phyloP scores from a whole-genome alignment of 306 rosid species.

The Trifolium pratense region DNA sequence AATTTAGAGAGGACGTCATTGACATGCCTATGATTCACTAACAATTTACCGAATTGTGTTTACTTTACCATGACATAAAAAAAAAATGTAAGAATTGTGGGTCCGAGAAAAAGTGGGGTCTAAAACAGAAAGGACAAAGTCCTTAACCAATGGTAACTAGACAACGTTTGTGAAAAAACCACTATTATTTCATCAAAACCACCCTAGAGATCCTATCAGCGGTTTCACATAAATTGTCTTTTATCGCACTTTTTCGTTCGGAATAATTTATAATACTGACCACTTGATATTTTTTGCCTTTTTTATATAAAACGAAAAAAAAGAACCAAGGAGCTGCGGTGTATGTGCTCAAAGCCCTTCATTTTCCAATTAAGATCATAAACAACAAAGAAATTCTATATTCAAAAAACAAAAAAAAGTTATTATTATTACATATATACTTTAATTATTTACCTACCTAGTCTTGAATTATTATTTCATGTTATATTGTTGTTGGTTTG shows the following conservation, averaged over 20 bases:
- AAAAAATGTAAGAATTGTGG: not conserved
- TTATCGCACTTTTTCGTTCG: not conserved
- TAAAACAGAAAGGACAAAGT: slow-evolving; percentile 12
- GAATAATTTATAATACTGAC: slow-evolving; percentile 22
- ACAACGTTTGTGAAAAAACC: slow-evolving; percentile 70
- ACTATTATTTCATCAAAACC: slow-evolving; percentile 52
- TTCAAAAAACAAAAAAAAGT: not conserved
- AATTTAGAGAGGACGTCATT: too few relatives aligned
- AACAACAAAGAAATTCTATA: not conserved
- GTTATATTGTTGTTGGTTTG: not conserved
- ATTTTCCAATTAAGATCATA: not conserved
- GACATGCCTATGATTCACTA: too few relatives aligned
- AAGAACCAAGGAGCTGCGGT: not conserved
- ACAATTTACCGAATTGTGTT: too few relatives aligned
- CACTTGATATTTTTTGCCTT: slow-evolving; percentile 21
- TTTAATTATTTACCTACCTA: not conserved
- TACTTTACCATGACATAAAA: too few relatives aligned
- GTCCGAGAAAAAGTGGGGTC: slow-evolving; percentile 5
- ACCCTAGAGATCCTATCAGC: not conserved
- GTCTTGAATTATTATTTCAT: not conserved
- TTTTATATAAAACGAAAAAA: slow-evolving; percentile 9
- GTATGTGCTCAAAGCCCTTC: slow-evolving; percentile 4
- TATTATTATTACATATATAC: not conserved
- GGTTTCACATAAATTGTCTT: slow-evolving; percentile 7
- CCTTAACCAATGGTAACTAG: slow-evolving; percentile 50